phyloP scores from a whole-genome alignment of 1,284 basidiomycete genomes.

The Heterobasidion irregulare region DNA sequence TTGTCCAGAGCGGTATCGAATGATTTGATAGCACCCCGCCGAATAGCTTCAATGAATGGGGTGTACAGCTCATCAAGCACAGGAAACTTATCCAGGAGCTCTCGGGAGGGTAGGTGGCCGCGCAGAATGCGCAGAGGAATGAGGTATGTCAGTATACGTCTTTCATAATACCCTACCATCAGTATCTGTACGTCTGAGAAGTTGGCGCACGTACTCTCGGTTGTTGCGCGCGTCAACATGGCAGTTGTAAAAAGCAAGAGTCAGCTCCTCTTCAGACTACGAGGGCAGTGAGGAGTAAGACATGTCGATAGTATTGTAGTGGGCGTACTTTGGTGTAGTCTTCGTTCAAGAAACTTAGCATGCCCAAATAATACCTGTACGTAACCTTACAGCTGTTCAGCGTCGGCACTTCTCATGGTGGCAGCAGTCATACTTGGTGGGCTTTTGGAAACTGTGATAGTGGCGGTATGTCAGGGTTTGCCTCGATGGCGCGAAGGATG shows the following conservation, averaged over 20 bases:
- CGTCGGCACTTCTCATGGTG: conserved; percentile 7
- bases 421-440: conserved; percentile 62
- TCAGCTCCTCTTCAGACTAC: conserved; percentile 78
- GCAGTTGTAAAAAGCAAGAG: conserved; percentile 77
- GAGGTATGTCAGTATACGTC: conserved; percentile 85
- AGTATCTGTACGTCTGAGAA: neutral
- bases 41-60: conserved; percentile 78
- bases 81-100: conserved; percentile 65
- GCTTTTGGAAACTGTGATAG: conserved; percentile 71
- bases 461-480: conserved; percentile 79
- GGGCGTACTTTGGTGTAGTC: conserved; percentile 69
- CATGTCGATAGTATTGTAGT: neutral
- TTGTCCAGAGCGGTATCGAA: conserved; percentile 75
- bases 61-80: conserved; percentile 66
- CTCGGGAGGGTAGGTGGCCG: conserved; percentile 72
- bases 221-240: conserved; percentile 61
- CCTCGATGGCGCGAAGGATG: conserved; percentile 82
- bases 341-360: conserved; percentile 90
- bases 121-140: conserved; percentile 83
- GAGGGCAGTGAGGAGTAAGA: neutral
- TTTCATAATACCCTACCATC: conserved; percentile 16
- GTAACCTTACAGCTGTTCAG: conserved; percentile 52
- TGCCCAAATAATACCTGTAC: conserved; percentile 89
- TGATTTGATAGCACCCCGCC: conserved; percentile 66
- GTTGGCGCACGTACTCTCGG: conserved; percentile 56